Evolutionary conservation across 1,284 basidiomycete genomes (phyloP).

Genomic region (Xerocomus amazonicus): DNA sequence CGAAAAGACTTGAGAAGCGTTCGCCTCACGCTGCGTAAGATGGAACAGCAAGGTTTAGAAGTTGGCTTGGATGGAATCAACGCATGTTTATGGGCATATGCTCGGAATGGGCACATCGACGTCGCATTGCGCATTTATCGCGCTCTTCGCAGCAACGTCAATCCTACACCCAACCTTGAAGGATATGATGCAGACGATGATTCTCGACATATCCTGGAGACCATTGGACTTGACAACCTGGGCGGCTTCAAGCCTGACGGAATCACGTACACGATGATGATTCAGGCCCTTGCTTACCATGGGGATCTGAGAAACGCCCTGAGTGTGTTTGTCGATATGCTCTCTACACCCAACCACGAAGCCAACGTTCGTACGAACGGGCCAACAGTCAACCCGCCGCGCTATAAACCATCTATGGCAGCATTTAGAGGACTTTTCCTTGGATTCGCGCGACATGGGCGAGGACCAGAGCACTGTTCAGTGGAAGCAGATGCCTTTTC

Average conservation of each 20-base stretch:
- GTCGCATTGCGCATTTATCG: conserved; percentile 60
- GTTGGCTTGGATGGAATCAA: conserved; percentile 64
- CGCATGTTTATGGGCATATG: conserved; percentile 65
- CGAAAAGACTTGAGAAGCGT: conserved; percentile 49
- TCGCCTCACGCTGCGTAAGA: conserved; percentile 49
- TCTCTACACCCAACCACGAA: conserved; percentile 45
- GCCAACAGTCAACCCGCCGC: conserved; percentile 25
- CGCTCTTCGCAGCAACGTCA: conserved; percentile 51
- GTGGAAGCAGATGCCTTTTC: neutral
- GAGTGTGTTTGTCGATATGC: conserved; percentile 67
- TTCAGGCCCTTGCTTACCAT: conserved; percentile 66
- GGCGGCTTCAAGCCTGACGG: conserved; percentile 50
- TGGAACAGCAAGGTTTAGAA: conserved; percentile 48
- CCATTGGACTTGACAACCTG: conserved; percentile 47
- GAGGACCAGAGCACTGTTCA: conserved; percentile 3
- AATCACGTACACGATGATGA: conserved; percentile 65
- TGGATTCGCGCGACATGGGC: conserved; percentile 67
- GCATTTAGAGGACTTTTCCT: conserved; percentile 73
- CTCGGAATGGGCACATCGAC: conserved; percentile 49
- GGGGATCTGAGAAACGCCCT: conserved; percentile 63
- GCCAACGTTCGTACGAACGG: conserved; percentile 30
- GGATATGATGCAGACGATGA: conserved; percentile 35
- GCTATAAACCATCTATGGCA: conserved; percentile 45
- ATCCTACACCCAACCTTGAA: conserved; percentile 35
- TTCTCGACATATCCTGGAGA: conserved; percentile 34